These are phyloP conservation scores for Boletus sp. DNA, from an alignment of 768 basidiomycete species.

Conservation along the genomic window DNA sequence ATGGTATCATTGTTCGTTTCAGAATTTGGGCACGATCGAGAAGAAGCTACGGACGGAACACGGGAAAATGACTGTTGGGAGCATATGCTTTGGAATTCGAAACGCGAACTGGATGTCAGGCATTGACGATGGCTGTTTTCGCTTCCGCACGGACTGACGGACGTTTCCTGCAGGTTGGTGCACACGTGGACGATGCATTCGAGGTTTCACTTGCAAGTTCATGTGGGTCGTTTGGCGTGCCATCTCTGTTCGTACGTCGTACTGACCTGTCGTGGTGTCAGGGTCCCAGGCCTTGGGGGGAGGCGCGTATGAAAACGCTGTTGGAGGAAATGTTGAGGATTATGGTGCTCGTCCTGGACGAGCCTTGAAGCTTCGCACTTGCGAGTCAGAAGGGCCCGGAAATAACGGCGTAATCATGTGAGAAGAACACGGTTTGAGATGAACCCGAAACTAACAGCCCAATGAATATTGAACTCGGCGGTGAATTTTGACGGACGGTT, in stretches of 20 bases:
- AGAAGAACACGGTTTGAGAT: too few species aligned
- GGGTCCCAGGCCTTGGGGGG: conserved; percentile 22
- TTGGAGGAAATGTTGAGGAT: conserved; percentile 19
- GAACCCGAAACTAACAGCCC: too few species aligned
- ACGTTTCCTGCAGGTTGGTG: neutral
- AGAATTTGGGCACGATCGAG: conserved; percentile 15
- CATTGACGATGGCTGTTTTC: neutral
- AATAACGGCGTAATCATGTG: too few species aligned
- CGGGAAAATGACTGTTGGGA: neutral
- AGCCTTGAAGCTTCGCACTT: too few species aligned
- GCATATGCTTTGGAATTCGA: conserved; percentile 9
- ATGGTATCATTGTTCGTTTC: too few species aligned
- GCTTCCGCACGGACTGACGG: neutral
- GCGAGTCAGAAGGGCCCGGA: too few species aligned
- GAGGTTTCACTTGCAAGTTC: conserved; percentile 13
- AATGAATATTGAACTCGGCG: too few species aligned
- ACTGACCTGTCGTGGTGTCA: neutral
- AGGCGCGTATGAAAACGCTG: conserved; percentile 11
- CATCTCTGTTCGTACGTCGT: too few species aligned
- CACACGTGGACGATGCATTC: conserved; percentile 22
- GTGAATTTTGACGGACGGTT: too few species aligned
- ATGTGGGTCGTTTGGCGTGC: conserved; percentile 1
- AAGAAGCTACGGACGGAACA: conserved; percentile 6
- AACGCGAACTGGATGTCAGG: conserved; percentile 10
- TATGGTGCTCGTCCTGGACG: conserved; percentile 9